Base-by-base conservation (phyloP, 305 asterid species). In the Fraxinus velutina region DNA sequence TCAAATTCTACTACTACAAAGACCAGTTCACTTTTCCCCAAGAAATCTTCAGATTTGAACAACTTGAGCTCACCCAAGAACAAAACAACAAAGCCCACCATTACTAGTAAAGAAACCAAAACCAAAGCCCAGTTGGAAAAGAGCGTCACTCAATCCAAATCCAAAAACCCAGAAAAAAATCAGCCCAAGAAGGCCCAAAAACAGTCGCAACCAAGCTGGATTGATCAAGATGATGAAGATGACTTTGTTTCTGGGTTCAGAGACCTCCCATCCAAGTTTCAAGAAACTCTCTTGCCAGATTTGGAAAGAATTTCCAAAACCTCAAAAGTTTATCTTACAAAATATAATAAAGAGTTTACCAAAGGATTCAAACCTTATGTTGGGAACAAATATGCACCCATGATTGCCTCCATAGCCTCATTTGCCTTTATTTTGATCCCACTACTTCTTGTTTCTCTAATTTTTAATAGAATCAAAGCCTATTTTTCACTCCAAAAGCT, bases 401-500 rank as follows among this genome's bases (percentile, higher is more conserved):
- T 89, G 0, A 88, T 91, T 7, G 97, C 97, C 6, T 91, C 99
- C 0, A 13, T 90, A 8, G 86, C 86, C 80, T 92, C 94, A 0
- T 86, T 93, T 29, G 93, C 97, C 4, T 91, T 92, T 93, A 86
- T 95, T 17, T 9, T 92, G 62, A 84, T 91, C 82, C 99, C 99
- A 0, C 87, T 95, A 1, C 62, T 95, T 10, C 90, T 93, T 15
- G 99, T 92, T 1, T 91, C 99, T 0, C 91, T 95, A 71, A 85
- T 93, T 27, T 92, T 95, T 90, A 89, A 73, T 75, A 79, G 86
- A 57, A 90, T 95, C 90, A 90, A 91, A 79, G 94, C 98, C 78
- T 93, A 89, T 44, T 95, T 95, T 77, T 93, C 99, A 0, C 91
- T 95, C 79, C 98, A 92, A 62, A 93, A 89, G 24, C 88, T 95